Evolutionary conservation across 2,329 filamentous ascomycete genomes (phyloP).

Genomic region (Fusarium acutatum): DNA sequence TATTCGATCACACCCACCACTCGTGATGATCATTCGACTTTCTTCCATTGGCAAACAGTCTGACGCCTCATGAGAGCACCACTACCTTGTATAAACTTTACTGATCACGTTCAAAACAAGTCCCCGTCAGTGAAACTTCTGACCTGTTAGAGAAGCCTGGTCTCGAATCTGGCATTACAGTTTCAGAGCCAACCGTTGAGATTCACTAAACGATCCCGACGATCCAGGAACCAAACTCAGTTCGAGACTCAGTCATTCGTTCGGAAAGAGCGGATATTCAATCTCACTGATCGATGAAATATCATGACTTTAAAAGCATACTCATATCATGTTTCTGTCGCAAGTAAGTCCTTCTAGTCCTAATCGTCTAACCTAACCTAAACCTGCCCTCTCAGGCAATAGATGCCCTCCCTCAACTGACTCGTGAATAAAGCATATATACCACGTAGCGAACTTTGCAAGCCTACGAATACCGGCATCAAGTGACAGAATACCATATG

Average conservation of each 20-base stretch:
- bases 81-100: not conserved
- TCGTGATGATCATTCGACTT: not conserved
- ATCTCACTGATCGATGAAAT: not conserved
- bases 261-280: not conserved
- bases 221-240: slow-evolving; percentile 25
- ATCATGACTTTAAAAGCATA: not conserved
- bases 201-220: not conserved
- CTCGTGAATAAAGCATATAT: not conserved
- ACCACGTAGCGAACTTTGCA: not conserved
- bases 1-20: not conserved
- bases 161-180: not conserved
- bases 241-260: not conserved
- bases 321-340: not conserved
- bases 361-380: no score
- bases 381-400: not conserved
- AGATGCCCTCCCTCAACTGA: not conserved
- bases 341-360: not conserved
- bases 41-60: not conserved
- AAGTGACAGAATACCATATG: not conserved
- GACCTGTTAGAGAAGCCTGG: not conserved
- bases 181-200: slow-evolving; percentile 17
- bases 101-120: not conserved
- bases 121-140: not conserved
- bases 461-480: not conserved
- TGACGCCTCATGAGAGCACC: not conserved